Base-by-base conservation (phyloP, 768 basidiomycete genomes). In the Suillus cothurnatus region DNA sequence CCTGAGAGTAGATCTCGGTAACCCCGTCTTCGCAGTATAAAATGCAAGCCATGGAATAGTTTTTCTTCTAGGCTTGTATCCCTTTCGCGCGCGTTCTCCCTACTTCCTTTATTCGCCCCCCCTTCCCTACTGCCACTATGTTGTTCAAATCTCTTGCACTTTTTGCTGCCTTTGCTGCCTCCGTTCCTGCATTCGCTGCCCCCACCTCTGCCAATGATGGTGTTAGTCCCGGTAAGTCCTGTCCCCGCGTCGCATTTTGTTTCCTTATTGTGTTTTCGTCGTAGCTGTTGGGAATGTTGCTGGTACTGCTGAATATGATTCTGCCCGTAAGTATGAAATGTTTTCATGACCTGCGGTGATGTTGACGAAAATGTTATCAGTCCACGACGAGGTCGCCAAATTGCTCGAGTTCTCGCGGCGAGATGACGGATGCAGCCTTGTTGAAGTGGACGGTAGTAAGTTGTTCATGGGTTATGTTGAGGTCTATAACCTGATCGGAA, bases 381-480 rank as follows among this genome's bases (percentile, higher is more conserved):
- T 15, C 19, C n/a, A 36, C 56, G 34, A 36, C 1, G 15, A 57
- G 3, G 6, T 57, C 7, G 7, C 26, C 34, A 57, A 57, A 50
- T 8, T 15, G 15, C 7, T 50, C 9, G 47, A 49, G 15, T 2
- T 23, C 14, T 7, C 23, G 7, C 26, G 14, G 28, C 50, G 50
- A 28, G n/a, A 21, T 4, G 11, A 4, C 6, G 52, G 52, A 12
- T 58, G 57, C 26, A 26, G 9, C 6, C 0, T 39, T 17, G 38
- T 3, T 23, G 23, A 58, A 0, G 17, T 39, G 2, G 15, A 17
- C 19, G 57, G 26, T 17, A 26, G 57, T 58, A 4, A 58, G 57
- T 38, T 0, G 1, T 11, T 5, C 0, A 0, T 57, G n/a, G n/a
- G 7, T 26, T 1, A 2, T 1, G 8, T 26, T 1, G 4, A 4